Evolutionary conservation across 352 stramenopile species (phyloP).

Genomic region (Stramenopiles sp.): DNA sequence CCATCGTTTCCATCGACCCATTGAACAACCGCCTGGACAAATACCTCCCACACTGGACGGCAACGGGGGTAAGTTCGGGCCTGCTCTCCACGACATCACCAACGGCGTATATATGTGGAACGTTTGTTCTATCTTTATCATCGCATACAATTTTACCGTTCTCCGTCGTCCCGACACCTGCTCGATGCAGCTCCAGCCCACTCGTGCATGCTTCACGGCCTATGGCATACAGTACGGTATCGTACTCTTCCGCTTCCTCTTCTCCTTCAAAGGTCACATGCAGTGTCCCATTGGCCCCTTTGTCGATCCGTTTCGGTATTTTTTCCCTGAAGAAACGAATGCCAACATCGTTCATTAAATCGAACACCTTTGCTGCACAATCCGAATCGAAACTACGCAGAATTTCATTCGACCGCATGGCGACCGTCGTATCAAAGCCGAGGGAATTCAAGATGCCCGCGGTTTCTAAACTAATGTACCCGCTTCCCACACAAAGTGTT

Average conservation of each 20-base stretch:
- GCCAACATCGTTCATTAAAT: background rate
- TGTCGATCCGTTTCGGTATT: background rate
- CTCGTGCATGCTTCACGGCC: conserved; percentile 72
- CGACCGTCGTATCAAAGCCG: conserved; percentile 84
- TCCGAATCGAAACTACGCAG: conserved; percentile 93
- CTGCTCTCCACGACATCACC: conserved; percentile 81
- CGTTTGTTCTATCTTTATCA: conserved; percentile 70
- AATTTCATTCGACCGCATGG: conserved; percentile 87
- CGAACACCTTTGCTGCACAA: conserved; percentile 43
- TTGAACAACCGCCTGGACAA: conserved; percentile 76
- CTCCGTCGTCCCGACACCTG: conserved; percentile 57
- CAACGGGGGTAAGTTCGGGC: conserved; percentile 90
- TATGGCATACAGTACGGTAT: conserved; percentile 85
- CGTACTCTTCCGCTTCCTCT: conserved; percentile 61
- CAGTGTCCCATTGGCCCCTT: background rate
- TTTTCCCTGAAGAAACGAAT: background rate
- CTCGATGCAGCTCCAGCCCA: conserved; percentile 60
- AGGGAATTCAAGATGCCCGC: conserved; percentile 85
- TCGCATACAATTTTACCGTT: conserved; percentile 61
- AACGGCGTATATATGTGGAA: conserved; percentile 86
- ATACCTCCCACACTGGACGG: conserved; percentile 75
- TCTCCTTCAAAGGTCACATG: conserved; percentile 17
- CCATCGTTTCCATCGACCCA: conserved; percentile 45
- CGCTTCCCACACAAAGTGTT: conserved; percentile 85
- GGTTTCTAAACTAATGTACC: conserved; percentile 93